phyloP scores from a whole-genome alignment of 495 filamentous ascomycete species.

The Podospora conica region DNA sequence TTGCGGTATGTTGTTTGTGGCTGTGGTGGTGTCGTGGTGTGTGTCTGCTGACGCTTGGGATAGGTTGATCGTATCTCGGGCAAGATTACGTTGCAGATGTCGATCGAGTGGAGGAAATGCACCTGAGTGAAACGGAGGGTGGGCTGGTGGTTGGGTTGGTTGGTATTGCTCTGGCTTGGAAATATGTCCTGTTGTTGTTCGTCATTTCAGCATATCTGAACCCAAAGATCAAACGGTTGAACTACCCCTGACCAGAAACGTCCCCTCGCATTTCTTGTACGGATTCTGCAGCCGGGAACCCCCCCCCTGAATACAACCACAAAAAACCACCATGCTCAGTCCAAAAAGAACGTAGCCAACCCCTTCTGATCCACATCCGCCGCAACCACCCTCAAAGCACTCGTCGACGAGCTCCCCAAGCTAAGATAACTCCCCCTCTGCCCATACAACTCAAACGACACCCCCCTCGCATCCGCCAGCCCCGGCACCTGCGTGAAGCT shows the following conservation, averaged over 20 bases:
- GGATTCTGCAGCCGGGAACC: too few species aligned
- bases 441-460: constrained; percentile 19
- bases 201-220: too few species aligned
- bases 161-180: too few species aligned
- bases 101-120: background rate
- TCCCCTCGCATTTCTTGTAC: too few species aligned
- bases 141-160: too few species aligned
- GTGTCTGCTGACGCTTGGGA: background rate
- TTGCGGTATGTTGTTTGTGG: background rate
- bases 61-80: background rate
- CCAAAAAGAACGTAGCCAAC: background rate
- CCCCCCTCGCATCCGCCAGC: constrained; percentile 6
- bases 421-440: constrained; percentile 11
- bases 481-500: constrained; percentile 16
- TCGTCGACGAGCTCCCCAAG: background rate
- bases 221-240: too few species aligned
- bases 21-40: background rate
- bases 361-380: background rate
- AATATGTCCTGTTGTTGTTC: too few species aligned
- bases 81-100: background rate
- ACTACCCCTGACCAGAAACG: too few species aligned
- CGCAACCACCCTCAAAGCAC: background rate
- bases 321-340: background rate
- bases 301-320: background rate
- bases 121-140: background rate